These are phyloP conservation scores for Trypethelium eluteriae DNA, from an alignment of 495 filamentous ascomycete genomes.

Conservation along the genomic window DNA sequence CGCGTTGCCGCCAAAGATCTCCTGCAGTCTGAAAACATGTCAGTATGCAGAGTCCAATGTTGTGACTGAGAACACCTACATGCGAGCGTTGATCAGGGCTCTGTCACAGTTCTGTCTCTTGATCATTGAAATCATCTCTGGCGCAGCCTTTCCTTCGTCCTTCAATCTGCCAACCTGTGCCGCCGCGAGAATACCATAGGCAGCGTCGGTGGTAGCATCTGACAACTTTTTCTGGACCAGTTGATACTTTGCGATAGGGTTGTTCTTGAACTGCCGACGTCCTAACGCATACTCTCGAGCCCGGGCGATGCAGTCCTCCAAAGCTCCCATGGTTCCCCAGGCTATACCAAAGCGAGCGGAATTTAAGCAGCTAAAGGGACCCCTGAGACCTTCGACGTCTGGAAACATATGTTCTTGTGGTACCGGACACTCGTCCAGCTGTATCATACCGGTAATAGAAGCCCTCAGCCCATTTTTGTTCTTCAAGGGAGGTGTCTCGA, in stretches of 20 bases:
- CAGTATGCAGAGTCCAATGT: constrained; percentile 13
- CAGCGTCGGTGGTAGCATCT: constrained; percentile 82
- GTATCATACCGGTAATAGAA: constrained; percentile 96
- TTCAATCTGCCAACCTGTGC: constrained; percentile 88
- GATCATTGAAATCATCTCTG: constrained; percentile 98
- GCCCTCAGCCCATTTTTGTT: constrained; percentile 92
- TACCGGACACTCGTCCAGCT: constrained; percentile 83
- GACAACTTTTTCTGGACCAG: constrained; percentile 97
- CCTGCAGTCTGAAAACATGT: constrained; percentile 58
- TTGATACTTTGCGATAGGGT: constrained; percentile 93
- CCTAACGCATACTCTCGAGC: constrained; percentile 82
- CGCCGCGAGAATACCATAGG: constrained; percentile 78
- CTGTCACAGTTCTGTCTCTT: constrained; percentile 97
- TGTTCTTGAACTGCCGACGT: constrained; percentile 92
- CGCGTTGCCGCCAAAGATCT: constrained; percentile 95
- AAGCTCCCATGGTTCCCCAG: constrained; percentile 83
- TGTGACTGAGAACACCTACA: constrained; percentile 39
- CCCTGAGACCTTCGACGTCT: constrained; percentile 74
- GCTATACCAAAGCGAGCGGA: constrained; percentile 88
- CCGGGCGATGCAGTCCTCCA: constrained; percentile 80
- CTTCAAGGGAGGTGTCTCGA: constrained; percentile 88
- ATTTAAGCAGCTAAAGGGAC: constrained; percentile 91
- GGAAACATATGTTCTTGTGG: constrained; percentile 91
- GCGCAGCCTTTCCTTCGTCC: constrained; percentile 76
- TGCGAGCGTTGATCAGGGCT: constrained; percentile 69